A percentile compares a stretch with the other conserved stretches of the same genome.
phyloP scores from a whole-genome alignment of 1,284 basidiomycete species.

The Marasmius fiardii region DNA sequence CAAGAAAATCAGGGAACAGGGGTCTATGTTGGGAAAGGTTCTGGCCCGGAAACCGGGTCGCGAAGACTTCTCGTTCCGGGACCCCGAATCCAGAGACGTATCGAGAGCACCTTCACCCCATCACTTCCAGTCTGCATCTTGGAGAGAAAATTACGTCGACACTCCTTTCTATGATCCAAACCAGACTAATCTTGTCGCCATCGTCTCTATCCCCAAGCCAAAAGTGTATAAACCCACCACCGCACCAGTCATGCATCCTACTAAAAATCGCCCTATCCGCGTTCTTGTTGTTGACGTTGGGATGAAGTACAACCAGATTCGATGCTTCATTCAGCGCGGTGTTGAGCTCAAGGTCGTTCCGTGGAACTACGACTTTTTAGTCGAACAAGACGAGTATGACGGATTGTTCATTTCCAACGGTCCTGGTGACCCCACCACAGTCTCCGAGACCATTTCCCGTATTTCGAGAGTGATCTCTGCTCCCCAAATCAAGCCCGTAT shows the following conservation, averaged over 20 bases:
- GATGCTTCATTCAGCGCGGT: constrained; percentile 93
- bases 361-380: constrained; percentile 92
- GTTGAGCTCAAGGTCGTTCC: constrained; percentile 97
- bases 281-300: constrained; percentile 95
- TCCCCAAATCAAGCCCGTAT: constrained; percentile 81
- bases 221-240: constrained; percentile 67
- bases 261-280: constrained; percentile 73
- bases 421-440: constrained; percentile 93
- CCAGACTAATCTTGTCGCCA: constrained; percentile 85
- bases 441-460: constrained; percentile 70
- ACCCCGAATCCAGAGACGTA: constrained; percentile 34
- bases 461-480: constrained; percentile 69
- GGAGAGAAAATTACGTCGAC: constrained; percentile 82
- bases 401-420: constrained; percentile 98
- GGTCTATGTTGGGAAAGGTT: constrained; percentile 87
- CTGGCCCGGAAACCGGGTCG: constrained; percentile 55
- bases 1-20: constrained; percentile 94
- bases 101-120: constrained; percentile 58
- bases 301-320: constrained; percentile 99
- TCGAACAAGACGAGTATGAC: constrained; percentile 80
- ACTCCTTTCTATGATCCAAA: constrained; percentile 91
- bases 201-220: constrained; percentile 76
- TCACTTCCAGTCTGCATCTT: constrained; percentile 36
- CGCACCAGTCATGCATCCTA: constrained; percentile 71
- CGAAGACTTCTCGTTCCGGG: constrained; percentile 25